Evolutionary conservation across 345 rosid genomes (phyloP).

Genomic region (Raphanus sativus): DNA sequence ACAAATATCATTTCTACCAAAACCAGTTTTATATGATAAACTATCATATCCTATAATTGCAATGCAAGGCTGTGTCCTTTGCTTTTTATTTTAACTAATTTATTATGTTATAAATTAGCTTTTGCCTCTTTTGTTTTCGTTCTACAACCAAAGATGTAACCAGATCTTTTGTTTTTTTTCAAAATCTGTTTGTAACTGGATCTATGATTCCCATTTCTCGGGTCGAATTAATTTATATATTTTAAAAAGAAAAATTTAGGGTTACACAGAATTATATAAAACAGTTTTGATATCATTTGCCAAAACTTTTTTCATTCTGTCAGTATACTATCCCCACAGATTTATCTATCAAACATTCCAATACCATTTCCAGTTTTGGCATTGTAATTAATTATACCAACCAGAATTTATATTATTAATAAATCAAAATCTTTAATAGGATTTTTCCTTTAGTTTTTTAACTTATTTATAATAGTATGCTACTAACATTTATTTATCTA

Average conservation of each 20-base stretch:
- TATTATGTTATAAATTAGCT: constrained; percentile 11
- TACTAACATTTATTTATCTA: no score
- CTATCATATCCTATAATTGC: constrained; percentile 24
- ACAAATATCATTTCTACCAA: constrained; percentile 32
- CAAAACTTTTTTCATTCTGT: background rate
- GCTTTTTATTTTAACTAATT: background rate
- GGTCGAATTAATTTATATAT: no score
- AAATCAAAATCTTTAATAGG: no score
- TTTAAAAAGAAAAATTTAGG: constrained; percentile 10
- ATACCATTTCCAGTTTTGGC: constrained; percentile 8
- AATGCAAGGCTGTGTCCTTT: constrained; percentile 42
- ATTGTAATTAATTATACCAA: background rate
- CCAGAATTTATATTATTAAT: background rate
- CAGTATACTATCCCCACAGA: constrained; percentile 10
- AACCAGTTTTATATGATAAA: constrained; percentile 28
- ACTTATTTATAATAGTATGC: no score
- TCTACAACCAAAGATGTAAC: constrained; percentile 28
- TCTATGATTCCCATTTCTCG: no score
- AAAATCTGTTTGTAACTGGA: no score
- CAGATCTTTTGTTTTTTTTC: background rate
- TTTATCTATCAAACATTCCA: background rate
- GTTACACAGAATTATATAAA: background rate
- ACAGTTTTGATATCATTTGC: background rate
- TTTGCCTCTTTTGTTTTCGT: constrained; percentile 36
- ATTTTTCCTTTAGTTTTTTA: no score